A percentile compares a stretch with the other conserved stretches of the same genome.
Evolutionary conservation across 2,329 filamentous ascomycete genomes (phyloP).

Genomic region (Microcera coccophila): DNA sequence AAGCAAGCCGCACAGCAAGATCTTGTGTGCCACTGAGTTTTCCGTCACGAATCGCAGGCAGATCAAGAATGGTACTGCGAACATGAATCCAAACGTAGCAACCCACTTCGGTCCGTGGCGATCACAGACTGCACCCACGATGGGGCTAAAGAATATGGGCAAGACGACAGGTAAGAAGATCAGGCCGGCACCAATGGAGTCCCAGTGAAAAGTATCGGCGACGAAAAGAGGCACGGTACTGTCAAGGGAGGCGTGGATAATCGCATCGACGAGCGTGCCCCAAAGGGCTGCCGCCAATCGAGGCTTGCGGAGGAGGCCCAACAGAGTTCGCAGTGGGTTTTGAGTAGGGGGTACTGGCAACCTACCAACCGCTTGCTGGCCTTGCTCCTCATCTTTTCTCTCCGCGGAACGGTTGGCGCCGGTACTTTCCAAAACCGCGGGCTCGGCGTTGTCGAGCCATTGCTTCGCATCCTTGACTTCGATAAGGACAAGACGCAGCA

Average conservation of each 20-base stretch:
- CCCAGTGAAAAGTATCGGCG: constrained; percentile 29
- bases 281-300: constrained; percentile 33
- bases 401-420: neutral
- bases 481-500: constrained; percentile 31
- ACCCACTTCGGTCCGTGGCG: constrained; percentile 35
- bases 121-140: constrained; percentile 31
- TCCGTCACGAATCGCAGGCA: constrained; percentile 33
- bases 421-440: neutral
- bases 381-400: neutral
- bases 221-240: constrained; percentile 33
- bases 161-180: constrained; percentile 34
- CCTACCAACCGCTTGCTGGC: constrained; percentile 1
- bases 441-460: constrained; percentile 20
- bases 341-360: constrained; percentile 2
- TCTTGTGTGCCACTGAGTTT: constrained; percentile 27
- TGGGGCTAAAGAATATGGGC: constrained; percentile 30
- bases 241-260: constrained; percentile 32
- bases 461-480: constrained; percentile 31
- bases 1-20: constrained; percentile 32
- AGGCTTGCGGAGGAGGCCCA: constrained; percentile 28
- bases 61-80: constrained; percentile 32
- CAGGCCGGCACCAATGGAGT: constrained; percentile 32
- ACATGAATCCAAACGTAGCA: constrained; percentile 30
- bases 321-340: constrained; percentile 21
- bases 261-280: constrained; percentile 33